Percentiles rank a stretch among this genome's conserved stretches.
Conservation (phyloP, 768 basidiomycete species). For the Tricholoma hemisulphureum region DNA sequence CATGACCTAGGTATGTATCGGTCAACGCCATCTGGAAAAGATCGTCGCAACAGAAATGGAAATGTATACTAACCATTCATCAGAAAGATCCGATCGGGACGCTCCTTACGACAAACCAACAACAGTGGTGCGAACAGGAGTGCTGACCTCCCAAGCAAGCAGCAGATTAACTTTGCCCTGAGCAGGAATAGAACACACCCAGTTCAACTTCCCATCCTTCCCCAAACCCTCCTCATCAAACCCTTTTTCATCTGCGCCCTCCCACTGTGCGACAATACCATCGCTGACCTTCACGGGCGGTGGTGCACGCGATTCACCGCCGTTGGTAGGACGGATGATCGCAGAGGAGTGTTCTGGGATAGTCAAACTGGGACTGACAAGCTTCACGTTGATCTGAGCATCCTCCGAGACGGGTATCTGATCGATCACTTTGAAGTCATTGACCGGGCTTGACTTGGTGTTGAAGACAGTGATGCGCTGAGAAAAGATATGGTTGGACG, state of each 20-base stretch:
- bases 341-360: not conserved
- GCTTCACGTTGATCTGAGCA: constrained; percentile 41
- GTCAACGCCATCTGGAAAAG: not conserved
- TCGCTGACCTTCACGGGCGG: constrained; percentile 20
- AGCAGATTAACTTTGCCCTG: constrained; percentile 34
- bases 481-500: constrained; percentile 28
- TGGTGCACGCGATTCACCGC: not conserved
- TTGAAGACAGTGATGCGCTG: constrained; percentile 41
- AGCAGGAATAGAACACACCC: constrained; percentile 30
- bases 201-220: constrained; percentile 34
- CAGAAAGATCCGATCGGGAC: too few species aligned
- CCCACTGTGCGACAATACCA: constrained; percentile 31
- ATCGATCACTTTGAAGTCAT: constrained; percentile 37
- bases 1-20: too few species aligned
- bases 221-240: constrained; percentile 20
- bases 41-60: not conserved
- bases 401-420: constrained; percentile 39
- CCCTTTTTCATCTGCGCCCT: constrained; percentile 24
- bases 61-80: not conserved
- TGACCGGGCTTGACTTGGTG: constrained; percentile 29
- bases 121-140: not conserved
- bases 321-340: not conserved
- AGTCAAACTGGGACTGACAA: constrained; percentile 27
- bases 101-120: not conserved
- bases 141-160: constrained; percentile 6